Evolutionary conservation across 2,329 filamentous ascomycete genomes (phyloP).

Genomic region (Aspergillus oerlinghausenensis): DNA sequence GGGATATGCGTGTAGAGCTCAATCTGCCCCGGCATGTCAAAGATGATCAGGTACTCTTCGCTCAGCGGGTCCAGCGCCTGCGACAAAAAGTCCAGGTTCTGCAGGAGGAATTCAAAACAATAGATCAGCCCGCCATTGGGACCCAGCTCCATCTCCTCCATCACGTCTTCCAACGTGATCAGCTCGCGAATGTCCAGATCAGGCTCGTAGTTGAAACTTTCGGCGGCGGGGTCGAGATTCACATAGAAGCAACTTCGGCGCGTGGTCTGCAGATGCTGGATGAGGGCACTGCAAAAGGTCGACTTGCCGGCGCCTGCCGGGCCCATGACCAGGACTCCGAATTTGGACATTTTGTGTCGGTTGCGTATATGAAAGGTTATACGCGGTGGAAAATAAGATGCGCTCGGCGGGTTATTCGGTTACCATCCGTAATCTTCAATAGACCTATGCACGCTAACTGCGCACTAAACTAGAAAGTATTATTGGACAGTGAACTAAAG

Average conservation of each 20-base stretch:
- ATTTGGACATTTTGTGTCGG: slow-evolving; percentile 70
- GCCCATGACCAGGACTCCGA: slow-evolving; percentile 91
- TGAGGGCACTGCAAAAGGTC: slow-evolving; percentile 90
- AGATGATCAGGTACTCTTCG: slow-evolving; percentile 94
- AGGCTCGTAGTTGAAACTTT: slow-evolving; percentile 84
- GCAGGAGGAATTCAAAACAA: slow-evolving; percentile 92
- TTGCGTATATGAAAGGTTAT: slow-evolving; percentile 1
- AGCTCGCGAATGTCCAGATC: slow-evolving; percentile 95
- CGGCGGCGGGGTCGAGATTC: slow-evolving; percentile 95
- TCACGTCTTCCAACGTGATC: slow-evolving; percentile 89
- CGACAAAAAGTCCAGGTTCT: slow-evolving; percentile 88
- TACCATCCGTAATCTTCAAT: neutral
- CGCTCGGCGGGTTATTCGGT: neutral
- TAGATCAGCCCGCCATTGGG: slow-evolving; percentile 92
- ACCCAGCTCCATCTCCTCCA: slow-evolving; percentile 88
- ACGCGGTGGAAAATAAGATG: neutral
- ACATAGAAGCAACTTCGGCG: slow-evolving; percentile 95
- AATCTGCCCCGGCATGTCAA: slow-evolving; percentile 98
- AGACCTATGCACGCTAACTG: neutral
- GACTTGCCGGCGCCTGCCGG: slow-evolving; percentile 95
- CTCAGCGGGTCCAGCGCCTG: slow-evolving; percentile 79
- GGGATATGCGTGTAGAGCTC: slow-evolving; percentile 97
- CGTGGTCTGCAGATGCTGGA: slow-evolving; percentile 85
- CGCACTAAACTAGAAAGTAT: neutral
- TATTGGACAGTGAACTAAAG: neutral